Percentiles rank a stretch among this genome's conserved stretches.
Conservation (phyloP, 176 grass and related monocot species). For the Rhynchospora breviuscula region DNA sequence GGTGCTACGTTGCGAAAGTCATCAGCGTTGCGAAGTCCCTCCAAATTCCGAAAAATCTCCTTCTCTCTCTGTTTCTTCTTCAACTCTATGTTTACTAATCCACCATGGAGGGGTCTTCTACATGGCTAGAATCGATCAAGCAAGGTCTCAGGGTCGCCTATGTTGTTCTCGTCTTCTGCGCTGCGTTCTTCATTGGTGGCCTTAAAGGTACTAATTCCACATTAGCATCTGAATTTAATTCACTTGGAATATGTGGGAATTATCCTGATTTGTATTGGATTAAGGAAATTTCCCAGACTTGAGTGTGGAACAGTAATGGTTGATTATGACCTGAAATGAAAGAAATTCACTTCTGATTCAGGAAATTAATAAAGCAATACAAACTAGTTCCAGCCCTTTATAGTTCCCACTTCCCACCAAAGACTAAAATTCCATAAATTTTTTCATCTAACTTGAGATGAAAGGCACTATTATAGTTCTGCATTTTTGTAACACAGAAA, state of each 20-base stretch:
- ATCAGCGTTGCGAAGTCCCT: not conserved
- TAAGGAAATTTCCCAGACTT: not conserved
- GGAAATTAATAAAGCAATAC: too few relatives aligned
- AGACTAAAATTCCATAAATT: not conserved
- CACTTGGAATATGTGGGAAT: not conserved
- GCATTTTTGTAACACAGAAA: not conserved
- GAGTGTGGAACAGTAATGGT: not conserved
- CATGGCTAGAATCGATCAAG: not conserved
- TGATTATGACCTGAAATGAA: too few relatives aligned
- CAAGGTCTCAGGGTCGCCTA: slow-evolving; percentile 40
- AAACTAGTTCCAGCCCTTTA: too few relatives aligned
- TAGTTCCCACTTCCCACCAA: not conserved
- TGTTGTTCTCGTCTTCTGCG: slow-evolving; percentile 76
- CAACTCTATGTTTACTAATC: not conserved
- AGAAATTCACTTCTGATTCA: not conserved
- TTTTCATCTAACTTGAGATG: not conserved
- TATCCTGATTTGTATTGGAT: not conserved
- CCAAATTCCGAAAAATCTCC: not conserved
- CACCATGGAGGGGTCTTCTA: not conserved
- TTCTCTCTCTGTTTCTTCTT: not conserved
- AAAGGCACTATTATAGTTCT: not conserved
- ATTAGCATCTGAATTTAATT: not conserved
- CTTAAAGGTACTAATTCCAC: slow-evolving; percentile 51
- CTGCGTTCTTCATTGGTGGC: slow-evolving; percentile 82
- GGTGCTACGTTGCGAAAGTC: not conserved